These are phyloP conservation scores for Viola pubescens DNA, from an alignment of 441 rosid genomes.

Conservation along the genomic window DNA sequence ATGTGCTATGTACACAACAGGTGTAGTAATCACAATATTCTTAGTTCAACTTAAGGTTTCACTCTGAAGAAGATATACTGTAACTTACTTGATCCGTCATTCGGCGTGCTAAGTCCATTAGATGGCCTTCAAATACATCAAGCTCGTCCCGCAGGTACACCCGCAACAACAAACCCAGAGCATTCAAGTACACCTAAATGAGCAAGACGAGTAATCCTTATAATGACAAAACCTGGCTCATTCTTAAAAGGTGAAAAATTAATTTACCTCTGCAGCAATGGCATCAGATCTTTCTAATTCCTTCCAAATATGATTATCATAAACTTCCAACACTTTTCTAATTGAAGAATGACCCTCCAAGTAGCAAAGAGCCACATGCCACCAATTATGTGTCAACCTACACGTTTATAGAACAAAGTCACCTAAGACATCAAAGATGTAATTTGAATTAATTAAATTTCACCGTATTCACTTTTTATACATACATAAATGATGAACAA, in stretches of 20 bases:
- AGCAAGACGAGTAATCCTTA: constrained; percentile 8
- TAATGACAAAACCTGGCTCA: constrained; percentile 9
- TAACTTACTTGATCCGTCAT: constrained; percentile 50
- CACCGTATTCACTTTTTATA: constrained; percentile 7
- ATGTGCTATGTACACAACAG: too few species aligned
- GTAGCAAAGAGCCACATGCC: constrained; percentile 93
- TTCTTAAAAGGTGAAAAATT: background rate
- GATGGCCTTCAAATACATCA: constrained; percentile 40
- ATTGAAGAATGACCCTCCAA: constrained; percentile 78
- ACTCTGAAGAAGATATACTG: background rate
- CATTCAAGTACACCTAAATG: constrained; percentile 69
- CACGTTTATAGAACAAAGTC: constrained; percentile 5
- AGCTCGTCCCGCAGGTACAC: constrained; percentile 47
- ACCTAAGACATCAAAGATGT: constrained; percentile 5
- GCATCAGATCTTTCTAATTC: constrained; percentile 60
- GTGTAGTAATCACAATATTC: too few species aligned
- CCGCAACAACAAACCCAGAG: constrained; percentile 69
- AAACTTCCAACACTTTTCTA: constrained; percentile 46
- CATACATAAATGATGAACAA: constrained; percentile 76
- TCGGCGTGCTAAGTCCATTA: constrained; percentile 39
- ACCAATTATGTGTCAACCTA: constrained; percentile 95
- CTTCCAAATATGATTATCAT: constrained; percentile 65
- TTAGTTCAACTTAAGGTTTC: background rate
- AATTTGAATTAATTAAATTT: background rate
- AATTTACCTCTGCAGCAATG: constrained; percentile 41